Evolutionary conservation across 2,329 filamentous ascomycete genomes (phyloP).

Genomic region (Ophiostoma triangulosporum): DNA sequence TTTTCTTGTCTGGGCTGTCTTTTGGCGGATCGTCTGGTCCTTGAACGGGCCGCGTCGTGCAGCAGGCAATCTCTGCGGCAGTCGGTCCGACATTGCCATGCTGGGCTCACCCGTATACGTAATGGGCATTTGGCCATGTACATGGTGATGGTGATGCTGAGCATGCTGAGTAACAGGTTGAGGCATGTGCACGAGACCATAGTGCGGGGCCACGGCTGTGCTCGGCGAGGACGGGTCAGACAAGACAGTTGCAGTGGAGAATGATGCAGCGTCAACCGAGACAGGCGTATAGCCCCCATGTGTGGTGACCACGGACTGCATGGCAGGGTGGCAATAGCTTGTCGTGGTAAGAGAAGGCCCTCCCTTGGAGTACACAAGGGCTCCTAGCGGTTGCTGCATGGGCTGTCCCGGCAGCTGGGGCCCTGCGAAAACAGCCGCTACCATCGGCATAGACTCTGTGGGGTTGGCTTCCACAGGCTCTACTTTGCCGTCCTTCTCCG

Average conservation of each 20-base stretch:
- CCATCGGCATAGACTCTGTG: background rate
- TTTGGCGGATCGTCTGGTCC: constrained; percentile 34
- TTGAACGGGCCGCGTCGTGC: constrained; percentile 40
- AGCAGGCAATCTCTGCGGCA: constrained; percentile 21
- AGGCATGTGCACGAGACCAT: background rate
- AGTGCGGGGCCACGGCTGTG: background rate
- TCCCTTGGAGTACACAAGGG: background rate
- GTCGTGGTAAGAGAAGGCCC: background rate
- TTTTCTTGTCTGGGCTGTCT: constrained; percentile 43
- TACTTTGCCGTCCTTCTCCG: background rate
- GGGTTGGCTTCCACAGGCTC: background rate
- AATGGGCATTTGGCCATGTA: background rate
- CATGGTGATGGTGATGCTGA: background rate
- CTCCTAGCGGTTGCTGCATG: background rate
- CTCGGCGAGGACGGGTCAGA: background rate
- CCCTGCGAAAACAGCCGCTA: background rate
- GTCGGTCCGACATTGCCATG: constrained; percentile 22
- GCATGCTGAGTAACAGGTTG: background rate
- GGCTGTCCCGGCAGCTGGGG: background rate
- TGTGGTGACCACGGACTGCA: background rate
- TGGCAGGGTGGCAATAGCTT: background rate
- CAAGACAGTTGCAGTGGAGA: background rate
- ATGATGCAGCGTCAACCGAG: background rate
- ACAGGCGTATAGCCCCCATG: background rate
- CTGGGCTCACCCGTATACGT: constrained; percentile 3